Percentiles rank a stretch among this genome's conserved stretches.
Evolutionary conservation across 2,329 filamentous ascomycete genomes (phyloP).

Genomic region (Fusarium albidum): DNA sequence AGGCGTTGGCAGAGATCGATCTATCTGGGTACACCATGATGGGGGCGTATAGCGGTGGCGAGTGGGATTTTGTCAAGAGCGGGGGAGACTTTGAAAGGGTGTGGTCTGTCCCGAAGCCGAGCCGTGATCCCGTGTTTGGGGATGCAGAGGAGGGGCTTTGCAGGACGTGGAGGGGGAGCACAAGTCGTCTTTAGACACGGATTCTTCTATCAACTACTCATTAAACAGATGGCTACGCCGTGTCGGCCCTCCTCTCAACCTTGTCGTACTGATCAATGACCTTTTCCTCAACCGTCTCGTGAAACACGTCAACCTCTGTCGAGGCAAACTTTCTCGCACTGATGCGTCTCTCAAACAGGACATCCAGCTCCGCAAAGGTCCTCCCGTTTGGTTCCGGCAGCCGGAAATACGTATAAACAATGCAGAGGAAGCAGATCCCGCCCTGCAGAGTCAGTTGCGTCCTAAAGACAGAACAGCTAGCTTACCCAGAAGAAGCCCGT

Average conservation of each 20-base stretch:
- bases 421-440: slow-evolving; percentile 45
- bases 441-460: not conserved
- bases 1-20: slow-evolving; percentile 47
- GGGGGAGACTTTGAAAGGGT: slow-evolving; percentile 32
- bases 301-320: slow-evolving; percentile 16
- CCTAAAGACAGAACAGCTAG: slow-evolving; percentile 13
- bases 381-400: slow-evolving; percentile 41
- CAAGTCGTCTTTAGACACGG: not conserved
- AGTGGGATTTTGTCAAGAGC: slow-evolving; percentile 33
- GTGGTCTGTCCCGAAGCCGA: slow-evolving; percentile 32
- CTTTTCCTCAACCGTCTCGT: not conserved
- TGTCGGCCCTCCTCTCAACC: not conserved
- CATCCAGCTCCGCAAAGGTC: slow-evolving; percentile 42
- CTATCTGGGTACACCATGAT: slow-evolving; percentile 47
- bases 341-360: slow-evolving; percentile 42
- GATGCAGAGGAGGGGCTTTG: slow-evolving; percentile 2
- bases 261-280: not conserved
- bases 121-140: slow-evolving; percentile 31
- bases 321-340: slow-evolving; percentile 45
- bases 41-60: slow-evolving; percentile 55
- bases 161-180: slow-evolving; percentile 26
- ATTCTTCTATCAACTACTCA: too few relatives aligned
- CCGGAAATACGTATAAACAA: slow-evolving; percentile 29
- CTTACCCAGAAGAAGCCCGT: slow-evolving; percentile 48
- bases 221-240: too few relatives aligned